Evolutionary conservation across 192 early-diverging fungal species (phyloP).

Genomic region (Pecoramyces ruminantium): DNA sequence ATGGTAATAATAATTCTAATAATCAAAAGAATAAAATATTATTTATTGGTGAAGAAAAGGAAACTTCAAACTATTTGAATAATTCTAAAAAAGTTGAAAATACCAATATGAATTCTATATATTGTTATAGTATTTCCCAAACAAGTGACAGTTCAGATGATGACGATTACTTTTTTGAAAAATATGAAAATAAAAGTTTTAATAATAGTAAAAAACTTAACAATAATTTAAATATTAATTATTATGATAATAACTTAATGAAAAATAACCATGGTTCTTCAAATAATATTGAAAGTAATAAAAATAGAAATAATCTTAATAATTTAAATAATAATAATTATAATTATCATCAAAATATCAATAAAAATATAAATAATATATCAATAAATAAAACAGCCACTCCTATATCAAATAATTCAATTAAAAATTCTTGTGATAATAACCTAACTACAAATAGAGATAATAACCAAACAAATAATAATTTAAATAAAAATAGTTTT

Average conservation of each 20-base stretch:
- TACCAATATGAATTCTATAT: neutral
- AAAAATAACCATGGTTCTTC: neutral
- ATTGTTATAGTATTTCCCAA: neutral
- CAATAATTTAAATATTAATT: neutral
- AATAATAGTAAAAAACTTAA: neutral
- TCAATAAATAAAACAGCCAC: neutral
- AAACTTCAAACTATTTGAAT: no score
- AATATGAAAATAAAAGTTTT: neutral
- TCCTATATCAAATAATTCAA: neutral
- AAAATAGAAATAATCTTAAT: neutral
- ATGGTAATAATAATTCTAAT: no score
- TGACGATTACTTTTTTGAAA: neutral
- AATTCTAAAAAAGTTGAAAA: neutral
- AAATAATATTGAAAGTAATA: neutral
- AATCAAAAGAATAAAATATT: no score
- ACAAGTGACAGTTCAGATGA: neutral
- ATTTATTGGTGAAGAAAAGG: no score
- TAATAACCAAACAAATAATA: neutral
- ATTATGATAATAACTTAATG: neutral
- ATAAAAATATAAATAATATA: no score
- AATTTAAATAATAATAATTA: neutral
- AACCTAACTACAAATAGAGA: neutral
- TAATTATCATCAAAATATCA: neutral
- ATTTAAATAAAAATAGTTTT: neutral
- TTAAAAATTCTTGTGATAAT: neutral